phyloP scores from a whole-genome alignment of 2,329 filamentous ascomycete species.

The Didymella exigua region DNA sequence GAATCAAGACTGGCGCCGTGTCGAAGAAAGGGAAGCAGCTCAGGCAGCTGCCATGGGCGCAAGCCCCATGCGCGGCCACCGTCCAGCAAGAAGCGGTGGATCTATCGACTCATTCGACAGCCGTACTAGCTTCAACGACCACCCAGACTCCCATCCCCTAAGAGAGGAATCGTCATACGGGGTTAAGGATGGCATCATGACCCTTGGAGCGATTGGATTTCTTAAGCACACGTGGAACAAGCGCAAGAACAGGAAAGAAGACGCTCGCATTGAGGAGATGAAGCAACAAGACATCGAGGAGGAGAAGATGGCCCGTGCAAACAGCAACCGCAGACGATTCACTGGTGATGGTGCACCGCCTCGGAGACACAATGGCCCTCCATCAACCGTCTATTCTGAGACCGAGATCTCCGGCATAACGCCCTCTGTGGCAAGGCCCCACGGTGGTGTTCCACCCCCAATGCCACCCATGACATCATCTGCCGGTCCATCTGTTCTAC shows the following conservation, averaged over 20 bases:
- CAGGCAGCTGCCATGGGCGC: conserved; percentile 50
- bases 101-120: conserved; percentile 51
- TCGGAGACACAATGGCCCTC: conserved; percentile 32
- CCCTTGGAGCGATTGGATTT: conserved; percentile 48
- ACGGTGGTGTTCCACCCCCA: conserved; percentile 33
- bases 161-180: conserved; percentile 42
- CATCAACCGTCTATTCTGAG: conserved; percentile 53
- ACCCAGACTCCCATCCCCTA: conserved; percentile 28
- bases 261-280: conserved; percentile 64
- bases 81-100: conserved; percentile 42
- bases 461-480: conserved; percentile 36
- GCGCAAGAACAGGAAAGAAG: conserved; percentile 62
- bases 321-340: conserved; percentile 64
- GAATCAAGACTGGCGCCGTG: conserved; percentile 43
- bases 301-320: conserved; percentile 58
- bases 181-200: conserved; percentile 56
- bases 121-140: conserved; percentile 46
- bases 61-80: conserved; percentile 52
- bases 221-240: conserved; percentile 54
- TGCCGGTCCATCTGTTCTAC: conserved; percentile 42
- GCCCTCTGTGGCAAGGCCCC: conserved; percentile 51
- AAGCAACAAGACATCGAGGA: conserved; percentile 58
- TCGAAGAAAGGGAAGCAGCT: conserved; percentile 47
- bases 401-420: conserved; percentile 52
- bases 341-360: conserved; percentile 67